These are phyloP conservation scores for Neurospora cerealis DNA, from an alignment of 495 filamentous ascomycete species.

Conservation along the genomic window DNA sequence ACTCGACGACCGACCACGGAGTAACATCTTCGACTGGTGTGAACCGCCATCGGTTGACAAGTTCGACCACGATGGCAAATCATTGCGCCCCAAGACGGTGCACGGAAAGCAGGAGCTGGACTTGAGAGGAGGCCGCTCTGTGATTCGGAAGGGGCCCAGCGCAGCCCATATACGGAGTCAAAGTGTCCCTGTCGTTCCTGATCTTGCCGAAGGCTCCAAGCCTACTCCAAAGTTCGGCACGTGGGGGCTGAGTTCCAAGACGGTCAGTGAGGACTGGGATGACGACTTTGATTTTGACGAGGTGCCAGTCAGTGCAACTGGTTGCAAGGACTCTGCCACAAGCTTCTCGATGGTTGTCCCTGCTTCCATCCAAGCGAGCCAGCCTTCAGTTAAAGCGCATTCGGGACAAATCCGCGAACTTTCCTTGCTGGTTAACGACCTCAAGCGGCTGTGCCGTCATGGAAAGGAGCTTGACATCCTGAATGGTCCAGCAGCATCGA, in stretches of 20 bases:
- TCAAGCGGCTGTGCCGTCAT: constrained; percentile 64
- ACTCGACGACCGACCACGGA: constrained; percentile 39
- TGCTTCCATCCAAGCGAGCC: constrained; percentile 69
- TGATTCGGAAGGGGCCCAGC: constrained; percentile 65
- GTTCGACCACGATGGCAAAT: constrained; percentile 40
- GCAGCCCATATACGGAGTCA: constrained; percentile 82
- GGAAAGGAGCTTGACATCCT: constrained; percentile 58
- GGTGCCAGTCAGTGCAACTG: constrained; percentile 25
- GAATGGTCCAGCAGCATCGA: constrained; percentile 46
- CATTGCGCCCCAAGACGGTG: constrained; percentile 71
- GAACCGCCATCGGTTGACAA: constrained; percentile 55
- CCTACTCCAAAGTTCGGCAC: constrained; percentile 73
- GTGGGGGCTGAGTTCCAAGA: constrained; percentile 79
- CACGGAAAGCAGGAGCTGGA: constrained; percentile 80
- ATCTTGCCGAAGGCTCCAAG: constrained; percentile 44
- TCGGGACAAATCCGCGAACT: constrained; percentile 81
- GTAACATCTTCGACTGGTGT: constrained; percentile 79
- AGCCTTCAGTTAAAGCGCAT: constrained; percentile 76
- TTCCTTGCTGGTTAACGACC: constrained; percentile 59
- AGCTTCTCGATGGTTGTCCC: constrained; percentile 63
- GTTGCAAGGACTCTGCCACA: constrained; percentile 35
- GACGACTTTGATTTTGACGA: constrained; percentile 74
- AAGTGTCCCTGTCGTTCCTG: constrained; percentile 82
- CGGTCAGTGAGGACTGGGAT: constrained; percentile 75
- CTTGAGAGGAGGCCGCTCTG: constrained; percentile 59